Percentiles rank a stretch among this genome's conserved stretches.
Evolutionary conservation across 495 filamentous ascomycete species (phyloP).

Genomic region (Platismatia glauca): DNA sequence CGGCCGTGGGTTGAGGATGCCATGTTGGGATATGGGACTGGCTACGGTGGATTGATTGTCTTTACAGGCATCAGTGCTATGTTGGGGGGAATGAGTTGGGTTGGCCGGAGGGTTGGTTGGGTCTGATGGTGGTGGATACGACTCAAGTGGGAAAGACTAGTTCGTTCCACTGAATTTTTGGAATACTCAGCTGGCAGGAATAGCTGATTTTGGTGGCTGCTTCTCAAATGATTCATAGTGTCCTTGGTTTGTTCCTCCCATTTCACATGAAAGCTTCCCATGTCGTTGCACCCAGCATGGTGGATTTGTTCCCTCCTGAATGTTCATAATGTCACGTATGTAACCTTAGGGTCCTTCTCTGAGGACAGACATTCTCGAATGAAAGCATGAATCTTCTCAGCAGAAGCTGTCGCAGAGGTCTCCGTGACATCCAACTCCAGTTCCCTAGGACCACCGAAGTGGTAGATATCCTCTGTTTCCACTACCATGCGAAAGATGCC

Average conservation of each 20-base stretch:
- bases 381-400: constrained; percentile 1
- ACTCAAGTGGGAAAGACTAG: not conserved
- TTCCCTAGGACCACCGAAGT: constrained; percentile 4
- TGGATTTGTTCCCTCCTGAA: not conserved
- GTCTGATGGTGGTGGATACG: not conserved
- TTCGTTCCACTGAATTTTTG: not conserved
- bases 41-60: constrained; percentile 38
- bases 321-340: not conserved
- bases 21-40: constrained; percentile 31
- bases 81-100: constrained; percentile 19
- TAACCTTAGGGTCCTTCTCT: not conserved
- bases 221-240: not conserved
- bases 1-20: constrained; percentile 26
- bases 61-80: constrained; percentile 37
- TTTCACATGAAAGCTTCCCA: not conserved
- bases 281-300: not conserved
- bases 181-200: not conserved
- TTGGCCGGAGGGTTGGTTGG: constrained; percentile 18
- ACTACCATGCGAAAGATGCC: not conserved
- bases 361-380: not conserved
- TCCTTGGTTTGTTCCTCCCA: not conserved
- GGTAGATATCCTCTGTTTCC: constrained; percentile 2
- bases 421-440: constrained; percentile 4
- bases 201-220: not conserved
- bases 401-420: not conserved